Percentiles rank a stretch among this genome's conserved stretches.
phyloP scores from a whole-genome alignment of 2,329 filamentous ascomycete species.

The Cordyceps pruinosa region DNA sequence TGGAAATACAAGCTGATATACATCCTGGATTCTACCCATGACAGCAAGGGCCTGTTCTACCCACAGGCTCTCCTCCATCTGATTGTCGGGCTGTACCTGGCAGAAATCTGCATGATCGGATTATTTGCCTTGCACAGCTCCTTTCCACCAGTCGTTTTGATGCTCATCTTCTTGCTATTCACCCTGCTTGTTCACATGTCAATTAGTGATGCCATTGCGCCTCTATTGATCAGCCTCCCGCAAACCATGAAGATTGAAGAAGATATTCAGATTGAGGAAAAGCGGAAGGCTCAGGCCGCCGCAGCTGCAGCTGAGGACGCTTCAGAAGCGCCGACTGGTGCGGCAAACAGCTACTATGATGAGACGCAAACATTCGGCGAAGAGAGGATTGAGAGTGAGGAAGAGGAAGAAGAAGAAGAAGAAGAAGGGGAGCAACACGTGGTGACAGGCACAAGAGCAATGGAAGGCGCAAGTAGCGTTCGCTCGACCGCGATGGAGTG shows the following conservation, averaged over 20 bases:
- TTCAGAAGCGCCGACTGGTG: constrained; percentile 17
- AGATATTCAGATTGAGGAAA: constrained; percentile 36
- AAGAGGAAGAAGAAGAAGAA: constrained; percentile 26
- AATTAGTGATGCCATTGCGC: constrained; percentile 65
- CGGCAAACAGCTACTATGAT: constrained; percentile 31
- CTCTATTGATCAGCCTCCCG: constrained; percentile 72
- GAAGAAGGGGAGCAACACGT: constrained; percentile 16
- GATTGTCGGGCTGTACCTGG: constrained; percentile 75
- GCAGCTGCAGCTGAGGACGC: constrained; percentile 20
- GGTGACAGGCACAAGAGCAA: constrained; percentile 22
- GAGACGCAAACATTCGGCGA: constrained; percentile 15
- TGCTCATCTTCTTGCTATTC: constrained; percentile 70
- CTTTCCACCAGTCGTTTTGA: constrained; percentile 64
- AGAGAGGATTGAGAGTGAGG: constrained; percentile 8
- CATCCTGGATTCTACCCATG: constrained; percentile 72
- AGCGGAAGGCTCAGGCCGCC: constrained; percentile 36
- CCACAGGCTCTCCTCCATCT: constrained; percentile 82
- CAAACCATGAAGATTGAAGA: constrained; percentile 58
- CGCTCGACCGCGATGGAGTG: constrained; percentile 25
- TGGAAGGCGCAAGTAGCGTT: constrained; percentile 33
- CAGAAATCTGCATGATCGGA: constrained; percentile 76
- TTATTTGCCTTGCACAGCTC: constrained; percentile 67
- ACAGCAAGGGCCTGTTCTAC: constrained; percentile 84
- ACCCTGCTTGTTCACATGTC: constrained; percentile 69
- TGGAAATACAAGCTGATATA: constrained; percentile 90